Evolutionary conservation across 768 basidiomycete species (phyloP), one percentile per base, ranked within the genome.

Genomic region (Daedaleopsis nitida): DNA sequence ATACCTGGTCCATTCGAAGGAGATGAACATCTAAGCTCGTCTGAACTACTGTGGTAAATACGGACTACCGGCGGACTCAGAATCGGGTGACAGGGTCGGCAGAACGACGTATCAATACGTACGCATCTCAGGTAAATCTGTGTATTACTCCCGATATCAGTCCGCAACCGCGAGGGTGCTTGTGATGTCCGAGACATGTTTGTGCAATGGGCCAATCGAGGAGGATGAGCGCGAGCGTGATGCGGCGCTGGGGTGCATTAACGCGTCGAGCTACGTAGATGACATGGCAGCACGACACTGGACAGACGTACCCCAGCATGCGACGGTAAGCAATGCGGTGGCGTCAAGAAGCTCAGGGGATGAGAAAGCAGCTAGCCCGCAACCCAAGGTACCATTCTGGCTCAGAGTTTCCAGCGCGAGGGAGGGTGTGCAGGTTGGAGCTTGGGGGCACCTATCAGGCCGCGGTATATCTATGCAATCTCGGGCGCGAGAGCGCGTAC

Each of bases 371-470:
- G 52, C 21, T 19, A 39, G 32, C 47, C 47, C 14, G 11, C 23
- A 49, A 49, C 47, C 47, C 23, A 37, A 51, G 49, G 35, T 13
- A 57, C 35, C 39, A 19, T 39, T 37, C 54, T 55, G 55, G 47
- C 39, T 45, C 50, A 52, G 52, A 34, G 57, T 57, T 48, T 45
- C 23, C n/a, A 53, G 35, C 47, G 58, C 52, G 60, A 56, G 60
- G 34, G 35, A 42, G 39, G 39, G 39, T 17, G 17, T 42, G 39
- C 39, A 45, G 56, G 47, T 45, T n/a, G 51, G 16, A 24, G 35
- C 8, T 10, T 7, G 24, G 21, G 34, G 48, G 27, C 27, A 32
- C 27, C 27, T 32, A 32, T 47, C 42, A n/a, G 24, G 19, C 34
- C 21, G 45, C 19, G 52, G 39, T 53, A 52, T 43, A 55, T 55